Conservation (phyloP, 768 basidiomycete genomes). For the Lactarius sanguifluus region DNA sequence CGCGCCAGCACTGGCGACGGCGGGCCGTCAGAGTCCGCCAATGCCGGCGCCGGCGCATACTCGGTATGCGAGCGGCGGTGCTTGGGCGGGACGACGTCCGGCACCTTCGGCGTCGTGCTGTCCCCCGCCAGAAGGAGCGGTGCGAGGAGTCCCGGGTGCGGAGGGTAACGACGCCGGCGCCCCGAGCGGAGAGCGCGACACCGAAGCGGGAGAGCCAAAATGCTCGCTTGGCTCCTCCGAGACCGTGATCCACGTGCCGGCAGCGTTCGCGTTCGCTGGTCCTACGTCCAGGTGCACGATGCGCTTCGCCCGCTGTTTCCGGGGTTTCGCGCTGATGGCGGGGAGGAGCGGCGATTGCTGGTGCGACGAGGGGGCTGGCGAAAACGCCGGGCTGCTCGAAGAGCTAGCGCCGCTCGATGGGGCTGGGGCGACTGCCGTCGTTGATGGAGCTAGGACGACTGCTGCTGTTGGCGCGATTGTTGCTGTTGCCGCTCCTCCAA, state of each 20-base stretch:
- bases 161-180: slow-evolving; percentile 5
- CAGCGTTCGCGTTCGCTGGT: slow-evolving; percentile 40
- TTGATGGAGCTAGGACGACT: background rate
- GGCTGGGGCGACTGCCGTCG: background rate
- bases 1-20: no score
- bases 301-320: slow-evolving; percentile 61
- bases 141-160: slow-evolving; percentile 16
- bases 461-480: background rate
- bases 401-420: background rate
- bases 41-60: no score
- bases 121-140: slow-evolving; percentile 12
- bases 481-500: background rate
- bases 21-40: no score
- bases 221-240: slow-evolving; percentile 20
- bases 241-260: slow-evolving; percentile 30
- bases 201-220: background rate
- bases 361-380: background rate
- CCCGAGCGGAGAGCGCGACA: slow-evolving; percentile 9
- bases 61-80: no score
- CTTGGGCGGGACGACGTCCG: background rate
- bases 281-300: slow-evolving; percentile 76
- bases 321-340: slow-evolving; percentile 46
- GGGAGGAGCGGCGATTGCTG: slow-evolving; percentile 45
- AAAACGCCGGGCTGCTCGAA: slow-evolving; percentile 33
- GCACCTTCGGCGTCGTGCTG: slow-evolving; percentile 6